These are phyloP conservation scores for Catunica adiposa DNA, from an alignment of 2,329 filamentous ascomycete genomes.

Conservation along the genomic window DNA sequence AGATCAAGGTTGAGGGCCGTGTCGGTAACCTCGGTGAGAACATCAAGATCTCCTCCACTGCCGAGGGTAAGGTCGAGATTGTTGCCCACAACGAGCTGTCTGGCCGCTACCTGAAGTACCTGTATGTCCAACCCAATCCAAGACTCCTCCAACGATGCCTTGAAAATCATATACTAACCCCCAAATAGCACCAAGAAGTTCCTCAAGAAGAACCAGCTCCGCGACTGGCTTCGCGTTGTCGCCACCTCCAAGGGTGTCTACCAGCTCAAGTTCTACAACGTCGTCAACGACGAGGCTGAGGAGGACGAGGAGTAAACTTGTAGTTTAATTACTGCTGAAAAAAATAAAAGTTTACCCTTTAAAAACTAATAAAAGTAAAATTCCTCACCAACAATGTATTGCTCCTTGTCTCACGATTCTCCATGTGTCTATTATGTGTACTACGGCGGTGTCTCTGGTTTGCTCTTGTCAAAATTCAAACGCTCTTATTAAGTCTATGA, in stretches of 20 bases:
- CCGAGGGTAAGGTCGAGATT: constrained; percentile 96
- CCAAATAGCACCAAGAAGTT: constrained; percentile 93
- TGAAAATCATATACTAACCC: constrained; percentile 1
- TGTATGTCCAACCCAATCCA: constrained; percentile 45
- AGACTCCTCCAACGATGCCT: neutral
- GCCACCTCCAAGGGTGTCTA: constrained; percentile 96
- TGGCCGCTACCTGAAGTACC: constrained; percentile 98
- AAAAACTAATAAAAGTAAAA: constrained; percentile 6
- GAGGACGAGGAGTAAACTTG: constrained; percentile 89
- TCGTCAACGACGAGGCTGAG: constrained; percentile 93
- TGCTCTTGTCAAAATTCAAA: neutral
- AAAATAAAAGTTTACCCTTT: constrained; percentile 13
- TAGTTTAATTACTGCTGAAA: constrained; percentile 7
- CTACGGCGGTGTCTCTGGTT: neutral
- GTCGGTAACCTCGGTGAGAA: constrained; percentile 94
- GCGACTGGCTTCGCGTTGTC: constrained; percentile 98
- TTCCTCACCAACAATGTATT: neutral
- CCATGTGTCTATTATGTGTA: neutral
- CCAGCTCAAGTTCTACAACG: constrained; percentile 99
- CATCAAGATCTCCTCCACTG: constrained; percentile 76
- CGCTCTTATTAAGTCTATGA: neutral
- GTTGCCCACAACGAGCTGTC: constrained; percentile 96
- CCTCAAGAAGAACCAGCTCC: constrained; percentile 99
- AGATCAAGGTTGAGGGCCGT: constrained; percentile 98
- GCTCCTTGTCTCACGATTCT: no score